A percentile compares a stretch with the other conserved stretches of the same genome.
phyloP scores from a whole-genome alignment of 176 grass and related monocot genomes.

The Aegilops longissima region DNA sequence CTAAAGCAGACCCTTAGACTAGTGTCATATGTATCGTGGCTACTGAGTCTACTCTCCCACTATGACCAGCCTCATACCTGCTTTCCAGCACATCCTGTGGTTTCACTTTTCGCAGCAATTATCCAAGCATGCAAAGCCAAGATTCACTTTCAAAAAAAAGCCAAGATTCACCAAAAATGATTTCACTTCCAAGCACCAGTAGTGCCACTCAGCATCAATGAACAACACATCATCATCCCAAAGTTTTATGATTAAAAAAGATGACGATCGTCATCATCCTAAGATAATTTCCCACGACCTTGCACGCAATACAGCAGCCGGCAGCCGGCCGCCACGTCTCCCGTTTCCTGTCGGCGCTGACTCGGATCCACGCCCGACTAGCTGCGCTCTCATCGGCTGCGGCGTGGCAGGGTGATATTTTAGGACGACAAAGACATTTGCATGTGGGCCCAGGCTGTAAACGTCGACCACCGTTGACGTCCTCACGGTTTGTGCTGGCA shows the following conservation, averaged over 20 bases:
- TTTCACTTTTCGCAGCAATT: background rate
- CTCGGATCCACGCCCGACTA: background rate
- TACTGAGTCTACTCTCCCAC: too few relatives aligned
- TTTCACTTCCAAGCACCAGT: background rate
- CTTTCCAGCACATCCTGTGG: background rate
- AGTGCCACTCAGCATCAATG: background rate
- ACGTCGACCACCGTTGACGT: background rate
- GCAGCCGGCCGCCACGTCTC: background rate
- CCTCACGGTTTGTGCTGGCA: background rate
- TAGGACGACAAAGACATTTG: background rate
- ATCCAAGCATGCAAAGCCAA: background rate
- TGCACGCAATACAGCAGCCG: background rate
- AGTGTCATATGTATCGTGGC: too few relatives aligned
- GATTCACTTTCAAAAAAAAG: background rate
- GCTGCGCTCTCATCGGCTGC: background rate
- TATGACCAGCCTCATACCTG: too few relatives aligned
- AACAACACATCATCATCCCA: background rate
- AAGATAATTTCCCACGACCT: background rate
- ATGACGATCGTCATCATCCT: background rate
- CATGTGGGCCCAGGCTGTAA: background rate
- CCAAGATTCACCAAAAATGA: background rate
- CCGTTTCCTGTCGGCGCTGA: background rate
- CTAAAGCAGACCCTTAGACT: too few relatives aligned
- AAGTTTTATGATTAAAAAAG: background rate
- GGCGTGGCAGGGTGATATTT: background rate